Conservation (phyloP, 371 early-diverging fungal species). For the Circinella minor region DNA sequence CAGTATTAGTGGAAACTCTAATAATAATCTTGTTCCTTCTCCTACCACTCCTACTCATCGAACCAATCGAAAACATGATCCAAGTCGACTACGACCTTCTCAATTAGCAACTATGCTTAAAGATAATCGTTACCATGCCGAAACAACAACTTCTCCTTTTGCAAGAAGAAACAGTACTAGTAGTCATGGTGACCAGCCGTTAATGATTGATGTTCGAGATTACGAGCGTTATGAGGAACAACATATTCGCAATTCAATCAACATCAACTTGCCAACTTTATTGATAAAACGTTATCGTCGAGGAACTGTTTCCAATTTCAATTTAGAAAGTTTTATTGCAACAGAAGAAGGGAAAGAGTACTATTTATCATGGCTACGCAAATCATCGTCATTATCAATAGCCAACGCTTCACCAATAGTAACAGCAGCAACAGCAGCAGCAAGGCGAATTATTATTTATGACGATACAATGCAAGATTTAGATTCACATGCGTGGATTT, state of each 20-base stretch:
- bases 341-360: constrained; percentile 57
- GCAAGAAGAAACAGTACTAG: neutral
- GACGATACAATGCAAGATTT: constrained; percentile 57
- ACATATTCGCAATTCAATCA: constrained; percentile 49
- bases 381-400: constrained; percentile 15
- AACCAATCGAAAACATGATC: neutral
- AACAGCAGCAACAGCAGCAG: neutral
- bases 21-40: neutral
- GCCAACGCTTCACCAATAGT: no score
- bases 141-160: neutral
- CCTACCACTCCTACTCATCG: neutral
- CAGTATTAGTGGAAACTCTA: neutral
- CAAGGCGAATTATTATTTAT: constrained; percentile 42
- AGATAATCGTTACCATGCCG: neutral
- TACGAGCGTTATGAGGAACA: constrained; percentile 37
- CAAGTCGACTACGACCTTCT: neutral
- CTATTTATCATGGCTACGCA: constrained; percentile 30
- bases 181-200: constrained; percentile 15
- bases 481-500: constrained; percentile 52
- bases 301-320: constrained; percentile 61
- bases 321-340: constrained; percentile 66
- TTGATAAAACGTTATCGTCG: constrained; percentile 63
- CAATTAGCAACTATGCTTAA: constrained; percentile 5
- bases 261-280: constrained; percentile 62
- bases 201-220: constrained; percentile 51